phyloP scores from a whole-genome alignment of 257 asterid species.

The Solanum sejunctum region DNA sequence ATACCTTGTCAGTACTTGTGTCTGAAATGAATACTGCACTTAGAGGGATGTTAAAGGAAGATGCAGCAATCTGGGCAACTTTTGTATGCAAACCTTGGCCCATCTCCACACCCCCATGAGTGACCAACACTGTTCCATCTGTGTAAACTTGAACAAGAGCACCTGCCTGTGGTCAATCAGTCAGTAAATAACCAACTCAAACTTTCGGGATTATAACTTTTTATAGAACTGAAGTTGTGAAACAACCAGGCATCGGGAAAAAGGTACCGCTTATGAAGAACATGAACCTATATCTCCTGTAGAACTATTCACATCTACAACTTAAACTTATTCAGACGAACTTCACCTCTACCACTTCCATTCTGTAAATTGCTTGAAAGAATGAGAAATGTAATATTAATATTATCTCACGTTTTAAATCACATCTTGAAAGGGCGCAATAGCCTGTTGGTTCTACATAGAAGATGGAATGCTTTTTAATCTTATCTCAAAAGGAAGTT shows the following conservation, averaged over 20 bases:
- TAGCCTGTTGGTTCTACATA: not conserved
- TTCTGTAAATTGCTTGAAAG: not conserved
- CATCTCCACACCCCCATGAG: constrained; percentile 99
- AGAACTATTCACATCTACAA: not conserved
- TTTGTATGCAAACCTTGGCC: constrained; percentile 99
- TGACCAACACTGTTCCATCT: constrained; percentile 93
- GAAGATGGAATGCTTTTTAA: not conserved
- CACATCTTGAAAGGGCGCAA: not conserved
- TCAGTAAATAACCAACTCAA: not conserved
- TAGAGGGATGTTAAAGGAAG: constrained; percentile 76
- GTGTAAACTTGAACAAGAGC: constrained; percentile 97
- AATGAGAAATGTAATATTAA: not conserved
- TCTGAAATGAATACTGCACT: constrained; percentile 88
- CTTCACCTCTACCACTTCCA: not conserved
- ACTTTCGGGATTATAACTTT: not conserved
- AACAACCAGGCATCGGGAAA: not conserved
- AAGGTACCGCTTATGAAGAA: not conserved
- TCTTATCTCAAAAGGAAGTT: not conserved
- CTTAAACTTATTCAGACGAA: not conserved
- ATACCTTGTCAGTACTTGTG: constrained; percentile 96
- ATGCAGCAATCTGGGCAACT: constrained; percentile 94
- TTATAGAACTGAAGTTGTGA: not conserved
- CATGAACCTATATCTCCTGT: not conserved
- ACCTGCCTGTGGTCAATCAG: constrained; percentile 57
- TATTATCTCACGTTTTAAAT: not conserved